A percentile compares a stretch with the other conserved stretches of the same genome.
Conservation (phyloP, 2,329 filamentous ascomycete species). For the Plectosphaerella cucumerina region DNA sequence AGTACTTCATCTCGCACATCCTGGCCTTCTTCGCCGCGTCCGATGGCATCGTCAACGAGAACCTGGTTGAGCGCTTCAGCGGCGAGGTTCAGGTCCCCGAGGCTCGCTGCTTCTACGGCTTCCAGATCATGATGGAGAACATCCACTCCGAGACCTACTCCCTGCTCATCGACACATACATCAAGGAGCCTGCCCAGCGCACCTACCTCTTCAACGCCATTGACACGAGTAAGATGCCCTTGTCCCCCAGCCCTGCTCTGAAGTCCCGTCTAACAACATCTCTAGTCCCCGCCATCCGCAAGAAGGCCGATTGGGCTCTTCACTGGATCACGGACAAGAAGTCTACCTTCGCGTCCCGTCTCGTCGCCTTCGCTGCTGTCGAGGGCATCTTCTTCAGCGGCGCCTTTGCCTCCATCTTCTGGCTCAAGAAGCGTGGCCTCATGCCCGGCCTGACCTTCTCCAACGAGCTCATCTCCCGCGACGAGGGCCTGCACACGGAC, state of each 20-base stretch:
- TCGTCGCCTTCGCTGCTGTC: conserved; percentile 94
- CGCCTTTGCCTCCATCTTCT: conserved; percentile 98
- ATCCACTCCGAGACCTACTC: conserved; percentile 99
- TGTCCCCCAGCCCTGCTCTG: not conserved
- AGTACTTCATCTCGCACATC: conserved; percentile 97
- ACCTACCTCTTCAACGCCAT: conserved; percentile 97
- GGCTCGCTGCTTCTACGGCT: conserved; percentile 99
- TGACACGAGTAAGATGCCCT: conserved; percentile 75
- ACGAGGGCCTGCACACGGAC: conserved; percentile 98
- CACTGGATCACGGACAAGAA: conserved; percentile 91
- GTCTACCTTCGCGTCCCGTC: conserved; percentile 90
- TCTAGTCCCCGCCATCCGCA: conserved; percentile 87
- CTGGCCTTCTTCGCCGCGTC: conserved; percentile 98
- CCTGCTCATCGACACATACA: conserved; percentile 97
- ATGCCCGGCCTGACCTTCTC: conserved; percentile 99
- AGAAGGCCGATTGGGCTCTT: conserved; percentile 98
- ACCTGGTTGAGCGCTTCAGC: conserved; percentile 96
- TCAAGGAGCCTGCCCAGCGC: conserved; percentile 94
- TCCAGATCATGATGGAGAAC: conserved; percentile 99
- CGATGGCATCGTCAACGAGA: conserved; percentile 99
- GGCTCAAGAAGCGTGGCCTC: conserved; percentile 99
- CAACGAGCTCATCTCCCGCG: conserved; percentile 99
- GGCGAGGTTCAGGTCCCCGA: conserved; percentile 95
- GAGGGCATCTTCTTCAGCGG: conserved; percentile 99
- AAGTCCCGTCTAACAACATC: not conserved